Percentiles rank a stretch among this genome's conserved stretches.
Conservation (phyloP, 75 land plant species). For the Pinus taeda region DNA sequence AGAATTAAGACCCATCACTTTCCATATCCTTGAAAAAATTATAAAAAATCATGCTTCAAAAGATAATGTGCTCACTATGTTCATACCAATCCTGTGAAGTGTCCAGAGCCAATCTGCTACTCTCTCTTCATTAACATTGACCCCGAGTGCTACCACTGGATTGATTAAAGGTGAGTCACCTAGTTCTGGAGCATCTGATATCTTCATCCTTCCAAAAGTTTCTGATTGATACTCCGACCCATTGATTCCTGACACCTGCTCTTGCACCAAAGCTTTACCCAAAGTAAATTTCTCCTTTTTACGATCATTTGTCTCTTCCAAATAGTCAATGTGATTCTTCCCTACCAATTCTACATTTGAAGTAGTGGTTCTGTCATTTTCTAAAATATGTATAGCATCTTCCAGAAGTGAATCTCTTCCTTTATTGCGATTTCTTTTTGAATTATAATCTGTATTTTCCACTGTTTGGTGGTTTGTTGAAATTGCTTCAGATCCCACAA, state of each 20-base stretch:
- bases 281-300: neutral
- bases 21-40: neutral
- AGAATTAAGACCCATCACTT: neutral
- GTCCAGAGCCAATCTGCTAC: slow-evolving; percentile 95
- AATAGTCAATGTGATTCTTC: neutral
- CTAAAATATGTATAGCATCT: neutral
- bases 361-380: neutral
- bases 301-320: neutral
- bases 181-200: slow-evolving; percentile 37
- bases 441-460: slow-evolving; percentile 4
- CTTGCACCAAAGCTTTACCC: slow-evolving; percentile 17
- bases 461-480: slow-evolving; percentile 6
- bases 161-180: slow-evolving; percentile 5
- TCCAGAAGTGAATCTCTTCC: neutral
- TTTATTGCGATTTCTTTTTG: slow-evolving; percentile 2
- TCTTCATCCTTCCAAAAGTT: slow-evolving; percentile 21
- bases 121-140: slow-evolving; percentile 44
- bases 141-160: slow-evolving; percentile 23
- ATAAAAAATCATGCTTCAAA: neutral
- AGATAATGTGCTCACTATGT: neutral
- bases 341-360: neutral
- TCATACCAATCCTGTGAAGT: slow-evolving; percentile 80
- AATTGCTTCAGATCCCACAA: slow-evolving; percentile 10
- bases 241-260: slow-evolving; percentile 10
- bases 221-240: slow-evolving; percentile 11